Base-by-base conservation (phyloP, 2,329 filamentous ascomycete genomes). In the Myriangium duriaei region DNA sequence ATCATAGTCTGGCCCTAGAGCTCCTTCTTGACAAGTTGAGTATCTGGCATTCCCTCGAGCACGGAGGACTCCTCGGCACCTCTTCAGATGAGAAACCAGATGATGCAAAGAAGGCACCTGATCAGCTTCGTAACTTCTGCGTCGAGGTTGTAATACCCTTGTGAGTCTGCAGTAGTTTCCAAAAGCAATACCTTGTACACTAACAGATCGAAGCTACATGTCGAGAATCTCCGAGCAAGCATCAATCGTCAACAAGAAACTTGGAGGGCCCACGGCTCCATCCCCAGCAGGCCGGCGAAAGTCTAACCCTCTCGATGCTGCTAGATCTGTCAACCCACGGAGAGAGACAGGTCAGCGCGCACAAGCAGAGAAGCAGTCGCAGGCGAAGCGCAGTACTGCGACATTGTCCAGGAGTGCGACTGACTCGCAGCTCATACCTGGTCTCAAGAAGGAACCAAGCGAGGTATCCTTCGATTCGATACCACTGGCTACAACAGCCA, bases 91-190 rank as follows among this genome's bases (percentile, higher is more conserved):
- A 43, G 5, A 43, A 45, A 45, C 45, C 19, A 35, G 35, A 11
- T 47, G 49, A 37, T 45, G 45, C 9, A 44, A 50, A 39, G 38
- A 49, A 41, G 28, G 49, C 42, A 12, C 62, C 41, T 62, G 81
- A 87, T 51, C 74, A 79, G 5, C 61, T 87, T 5, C 74, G 71
- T 45, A 78, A 81, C 53, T 91, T 88, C 52, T 88, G 81, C 51
- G 67, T 82, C 11, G 82, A 91, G 52, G 79, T 91, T 29, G 76
- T 91, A 48, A 64, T 85, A 31, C 82, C 83, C 21, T 88, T 88
- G 21, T 26, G n/a, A n/a, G 21, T 26, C 21, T 7, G 7, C 7
- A n/a, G 21, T n/a, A 26, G 7, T 26, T n/a, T 26, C 21, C n/a
- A n/a, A n/a, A n/a, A 26, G 21, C n/a, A 7, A 26, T 7, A n/a